Evolutionary conservation across 2,329 filamentous ascomycete genomes (phyloP).

Genomic region (Penicillium corylophilum): DNA sequence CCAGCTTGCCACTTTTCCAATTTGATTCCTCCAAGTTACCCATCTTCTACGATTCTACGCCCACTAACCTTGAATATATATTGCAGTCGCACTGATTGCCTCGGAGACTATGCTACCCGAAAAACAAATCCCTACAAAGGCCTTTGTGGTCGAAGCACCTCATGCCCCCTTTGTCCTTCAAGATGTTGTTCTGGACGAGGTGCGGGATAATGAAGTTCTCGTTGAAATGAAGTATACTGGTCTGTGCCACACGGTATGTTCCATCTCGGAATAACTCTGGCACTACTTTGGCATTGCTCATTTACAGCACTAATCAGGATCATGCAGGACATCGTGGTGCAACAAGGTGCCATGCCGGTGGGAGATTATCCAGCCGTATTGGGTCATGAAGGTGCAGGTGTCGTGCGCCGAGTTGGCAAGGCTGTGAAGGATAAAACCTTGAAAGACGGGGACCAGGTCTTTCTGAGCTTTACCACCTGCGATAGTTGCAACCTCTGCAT

Average conservation of each 20-base stretch:
- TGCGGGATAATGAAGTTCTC: constrained; percentile 31
- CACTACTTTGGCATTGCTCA: neutral
- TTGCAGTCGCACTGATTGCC: neutral
- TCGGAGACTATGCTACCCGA: constrained; percentile 15
- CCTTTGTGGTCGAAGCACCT: constrained; percentile 20
- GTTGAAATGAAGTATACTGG: constrained; percentile 39
- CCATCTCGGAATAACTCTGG: neutral
- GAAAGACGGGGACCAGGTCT: constrained; percentile 31
- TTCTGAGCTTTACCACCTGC: constrained; percentile 29
- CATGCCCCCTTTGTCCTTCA: constrained; percentile 21
- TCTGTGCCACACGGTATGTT: constrained; percentile 32
- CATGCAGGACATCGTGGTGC: constrained; percentile 29
- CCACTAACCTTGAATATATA: neutral
- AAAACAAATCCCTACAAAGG: constrained; percentile 18
- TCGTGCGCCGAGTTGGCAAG: constrained; percentile 30
- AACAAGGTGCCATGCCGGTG: constrained; percentile 24
- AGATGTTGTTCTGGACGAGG: constrained; percentile 29
- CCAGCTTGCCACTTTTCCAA: neutral
- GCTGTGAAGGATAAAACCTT: constrained; percentile 27
- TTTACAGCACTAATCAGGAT: neutral
- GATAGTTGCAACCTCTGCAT: constrained; percentile 20
- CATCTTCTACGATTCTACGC: neutral
- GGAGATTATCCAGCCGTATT: constrained; percentile 27
- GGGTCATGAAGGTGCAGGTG: constrained; percentile 28
- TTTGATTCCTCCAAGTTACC: neutral